These are phyloP conservation scores for Verticillium tricorpus DNA, from an alignment of 2,329 filamentous ascomycete species.

Conservation along the genomic window DNA sequence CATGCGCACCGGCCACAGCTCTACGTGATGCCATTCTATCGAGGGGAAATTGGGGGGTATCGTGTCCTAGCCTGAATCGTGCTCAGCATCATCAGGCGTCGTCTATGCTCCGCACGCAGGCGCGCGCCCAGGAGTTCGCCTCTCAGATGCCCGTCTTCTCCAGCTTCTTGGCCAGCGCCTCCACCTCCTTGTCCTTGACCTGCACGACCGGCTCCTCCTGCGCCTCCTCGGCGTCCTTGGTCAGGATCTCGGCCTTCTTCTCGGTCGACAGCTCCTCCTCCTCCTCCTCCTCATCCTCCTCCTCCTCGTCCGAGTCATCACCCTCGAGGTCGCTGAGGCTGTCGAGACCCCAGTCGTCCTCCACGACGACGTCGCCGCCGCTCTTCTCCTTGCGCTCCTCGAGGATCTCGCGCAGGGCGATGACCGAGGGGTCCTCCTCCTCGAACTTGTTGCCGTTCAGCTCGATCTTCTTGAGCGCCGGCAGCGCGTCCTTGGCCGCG, in stretches of 20 bases:
- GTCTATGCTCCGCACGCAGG: slow-evolving; percentile 11
- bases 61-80: slow-evolving; percentile 6
- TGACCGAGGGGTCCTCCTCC: slow-evolving; percentile 74
- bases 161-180: slow-evolving; percentile 71
- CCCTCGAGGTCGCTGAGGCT: slow-evolving; percentile 83
- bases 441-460: slow-evolving; percentile 94
- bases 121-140: slow-evolving; percentile 1
- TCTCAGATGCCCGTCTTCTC: slow-evolving; percentile 61
- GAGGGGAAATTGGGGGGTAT: slow-evolving; percentile 10
- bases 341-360: slow-evolving; percentile 82
- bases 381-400: slow-evolving; percentile 73
- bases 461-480: slow-evolving; percentile 78
- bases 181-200: slow-evolving; percentile 71
- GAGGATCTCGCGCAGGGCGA: slow-evolving; percentile 64
- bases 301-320: slow-evolving; percentile 65
- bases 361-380: slow-evolving; percentile 61
- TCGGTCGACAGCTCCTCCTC: slow-evolving; percentile 55
- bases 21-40: neutral
- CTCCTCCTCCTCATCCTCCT: slow-evolving; percentile 65
- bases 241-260: slow-evolving; percentile 63
- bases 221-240: slow-evolving; percentile 66
- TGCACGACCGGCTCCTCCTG: slow-evolving; percentile 70
- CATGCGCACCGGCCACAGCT: neutral
- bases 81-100: slow-evolving; percentile 9
- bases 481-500: slow-evolving; percentile 65